Base-by-base conservation (phyloP, 106 monocot species). In the Alisma plantagoaquatica region DNA sequence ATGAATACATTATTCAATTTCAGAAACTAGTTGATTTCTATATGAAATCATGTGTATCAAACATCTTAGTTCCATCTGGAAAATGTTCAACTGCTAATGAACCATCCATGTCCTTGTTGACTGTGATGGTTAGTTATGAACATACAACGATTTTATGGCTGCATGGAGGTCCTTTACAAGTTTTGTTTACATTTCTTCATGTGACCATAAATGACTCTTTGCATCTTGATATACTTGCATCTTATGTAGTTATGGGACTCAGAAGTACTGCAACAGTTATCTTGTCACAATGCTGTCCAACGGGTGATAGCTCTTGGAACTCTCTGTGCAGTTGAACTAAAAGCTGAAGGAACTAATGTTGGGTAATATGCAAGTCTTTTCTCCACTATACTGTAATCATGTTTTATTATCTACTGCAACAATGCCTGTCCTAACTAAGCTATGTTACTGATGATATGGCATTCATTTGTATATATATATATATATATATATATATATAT, bases 221-320 rank as follows among this genome's bases (percentile, higher is more conserved):
- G 14, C 35, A 38, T 38, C 14, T 7, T 51, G 24, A 4, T 23
- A 25, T 51, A 27, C 2, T 27, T 51, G 5, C 3, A 17, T 25
- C 10, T 22, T 11, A 51, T 78, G 65, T 70, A 98, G 98, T 64
- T 98, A 57, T 90, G 98, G 96, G 82, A 86, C 29, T 18, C 48
- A 43, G 65, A 77, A 61, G 43, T 82, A 62, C 72, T 86, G 62
- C 66, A 33, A 16, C 57, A 73, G 33, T 57, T 98, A 55, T 90
- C 98, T 45, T 72, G 61, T 23, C 70, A 79, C 57, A 60, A 69
- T 33, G 51, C 72, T 29, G 79, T 98, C 27, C 58, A 73, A 42
- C 78, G 98, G 62, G 72, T 98, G 18, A 44, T 90, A 32, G 49
- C 79, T 4, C 43, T 98, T 52, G 98, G 98, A 62, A 98, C 98